phyloP scores from a whole-genome alignment of 2,329 filamentous ascomycete genomes.

The Talaromyces albobiverticillius region DNA sequence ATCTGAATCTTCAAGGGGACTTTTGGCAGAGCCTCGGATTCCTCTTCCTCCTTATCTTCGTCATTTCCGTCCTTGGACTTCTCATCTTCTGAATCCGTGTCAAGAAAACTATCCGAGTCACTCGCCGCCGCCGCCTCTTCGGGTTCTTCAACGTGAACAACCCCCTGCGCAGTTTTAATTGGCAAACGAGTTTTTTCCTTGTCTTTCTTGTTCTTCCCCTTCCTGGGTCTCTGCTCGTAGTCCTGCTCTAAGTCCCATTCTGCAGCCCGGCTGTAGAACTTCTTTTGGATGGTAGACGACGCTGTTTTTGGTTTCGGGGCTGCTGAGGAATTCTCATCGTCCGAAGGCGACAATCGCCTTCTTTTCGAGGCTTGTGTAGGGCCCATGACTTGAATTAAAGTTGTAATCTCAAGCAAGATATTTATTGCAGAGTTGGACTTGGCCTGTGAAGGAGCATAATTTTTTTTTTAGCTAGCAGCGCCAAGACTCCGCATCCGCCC shows the following conservation, averaged over 20 bases:
- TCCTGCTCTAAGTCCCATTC: constrained; percentile 90
- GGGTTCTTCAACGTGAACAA: constrained; percentile 55
- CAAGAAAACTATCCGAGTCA: constrained; percentile 64
- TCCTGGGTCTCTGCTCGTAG: constrained; percentile 78
- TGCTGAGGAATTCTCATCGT: constrained; percentile 28
- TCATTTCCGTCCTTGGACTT: constrained; percentile 53
- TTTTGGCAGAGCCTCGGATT: constrained; percentile 53
- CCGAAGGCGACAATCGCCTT: constrained; percentile 49
- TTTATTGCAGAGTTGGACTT: too few relatives aligned
- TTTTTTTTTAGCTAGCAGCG: constrained; percentile 24
- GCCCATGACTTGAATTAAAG: constrained; percentile 40
- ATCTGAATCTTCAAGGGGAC: constrained; percentile 78
- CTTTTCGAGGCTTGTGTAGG: constrained; percentile 48
- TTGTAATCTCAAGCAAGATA: too few relatives aligned
- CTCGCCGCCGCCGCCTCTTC: constrained; percentile 41
- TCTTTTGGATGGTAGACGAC: constrained; percentile 31
- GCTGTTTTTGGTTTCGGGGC: constrained; percentile 26
- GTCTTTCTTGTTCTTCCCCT: constrained; percentile 71
- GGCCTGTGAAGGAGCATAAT: constrained; percentile 18
- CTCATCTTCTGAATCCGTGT: constrained; percentile 38
- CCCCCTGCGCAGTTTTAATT: constrained; percentile 80
- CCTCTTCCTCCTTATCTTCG: constrained; percentile 45
- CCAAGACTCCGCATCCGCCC: constrained; percentile 28
- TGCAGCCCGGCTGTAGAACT: constrained; percentile 70
- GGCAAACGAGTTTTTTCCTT: constrained; percentile 74